A percentile compares a stretch with the other conserved stretches of the same genome.
Conservation (phyloP, 257 asterid species). For the Rubia yunnanensis region DNA sequence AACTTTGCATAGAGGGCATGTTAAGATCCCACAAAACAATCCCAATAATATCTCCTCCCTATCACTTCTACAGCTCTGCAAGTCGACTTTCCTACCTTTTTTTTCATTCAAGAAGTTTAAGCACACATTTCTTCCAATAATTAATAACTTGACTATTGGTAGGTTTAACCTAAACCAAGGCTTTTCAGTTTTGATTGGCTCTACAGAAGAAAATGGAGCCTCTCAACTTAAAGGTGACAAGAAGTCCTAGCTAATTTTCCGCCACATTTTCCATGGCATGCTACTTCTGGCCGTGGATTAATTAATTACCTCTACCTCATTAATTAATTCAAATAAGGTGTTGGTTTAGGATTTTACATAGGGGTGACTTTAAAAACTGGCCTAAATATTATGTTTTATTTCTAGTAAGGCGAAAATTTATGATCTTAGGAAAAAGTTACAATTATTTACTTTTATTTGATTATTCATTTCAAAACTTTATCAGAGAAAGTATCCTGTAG, state of each 20-base stretch:
- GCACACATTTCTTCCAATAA: neutral
- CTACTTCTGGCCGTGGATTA: neutral
- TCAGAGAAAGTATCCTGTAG: too few relatives aligned
- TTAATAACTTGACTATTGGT: neutral
- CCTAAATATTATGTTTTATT: too few relatives aligned
- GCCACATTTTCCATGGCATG: neutral
- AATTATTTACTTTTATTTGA: too few relatives aligned
- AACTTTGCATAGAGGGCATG: neutral
- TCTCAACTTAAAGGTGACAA: neutral
- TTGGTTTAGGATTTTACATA: too few relatives aligned
- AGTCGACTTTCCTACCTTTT: constrained; percentile 2
- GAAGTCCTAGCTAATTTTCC: neutral
- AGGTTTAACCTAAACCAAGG: neutral
- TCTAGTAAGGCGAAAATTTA: too few relatives aligned
- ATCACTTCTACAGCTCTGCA: neutral
- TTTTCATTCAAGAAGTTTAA: neutral
- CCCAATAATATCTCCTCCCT: too few relatives aligned
- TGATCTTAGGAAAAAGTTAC: too few relatives aligned
- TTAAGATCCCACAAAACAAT: constrained; percentile 1
- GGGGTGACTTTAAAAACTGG: too few relatives aligned
- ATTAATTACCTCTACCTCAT: neutral
- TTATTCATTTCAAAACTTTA: too few relatives aligned
- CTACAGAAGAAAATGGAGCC: neutral
- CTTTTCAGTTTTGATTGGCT: neutral
- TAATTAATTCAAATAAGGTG: too few relatives aligned